Percentiles rank a stretch among this genome's conserved stretches.
Conservation (phyloP, 179 eudicot species). For the Beta macrorhiza region DNA sequence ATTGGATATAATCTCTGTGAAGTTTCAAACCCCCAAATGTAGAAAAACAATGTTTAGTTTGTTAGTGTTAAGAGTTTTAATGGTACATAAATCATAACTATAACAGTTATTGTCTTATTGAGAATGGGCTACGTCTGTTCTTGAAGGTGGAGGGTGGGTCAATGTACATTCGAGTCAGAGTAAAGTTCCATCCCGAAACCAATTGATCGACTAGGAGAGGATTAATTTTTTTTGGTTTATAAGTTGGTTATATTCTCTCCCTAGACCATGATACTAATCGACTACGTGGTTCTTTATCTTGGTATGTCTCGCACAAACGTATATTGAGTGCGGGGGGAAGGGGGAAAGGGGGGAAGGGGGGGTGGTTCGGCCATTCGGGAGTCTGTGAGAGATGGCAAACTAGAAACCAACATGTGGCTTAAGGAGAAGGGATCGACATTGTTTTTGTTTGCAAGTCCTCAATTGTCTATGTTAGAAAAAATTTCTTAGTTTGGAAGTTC, state of each 20-base stretch:
- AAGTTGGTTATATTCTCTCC: not conserved
- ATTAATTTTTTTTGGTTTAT: not conserved
- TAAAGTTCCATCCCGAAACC: not conserved
- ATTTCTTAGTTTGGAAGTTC: not conserved
- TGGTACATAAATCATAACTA: no score
- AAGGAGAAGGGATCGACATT: not conserved
- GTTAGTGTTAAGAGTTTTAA: not conserved
- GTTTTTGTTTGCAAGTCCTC: not conserved
- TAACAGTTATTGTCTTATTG: not conserved
- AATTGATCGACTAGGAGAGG: not conserved
- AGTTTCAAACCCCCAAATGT: not conserved
- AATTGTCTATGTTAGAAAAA: not conserved
- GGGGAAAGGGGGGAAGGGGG: no score
- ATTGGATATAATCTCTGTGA: conserved; percentile 6
- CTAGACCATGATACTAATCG: not conserved
- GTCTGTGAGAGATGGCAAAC: not conserved
- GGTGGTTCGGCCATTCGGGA: not conserved
- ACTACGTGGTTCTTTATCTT: not conserved
- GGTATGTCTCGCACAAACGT: not conserved
- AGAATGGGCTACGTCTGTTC: not conserved
- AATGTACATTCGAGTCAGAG: not conserved
- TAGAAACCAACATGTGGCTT: no score
- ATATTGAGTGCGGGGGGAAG: not conserved
- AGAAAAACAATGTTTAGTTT: no score
- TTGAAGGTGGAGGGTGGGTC: not conserved